phyloP scores from a whole-genome alignment of 2,329 filamentous ascomycete genomes.

The Xylaria digitata region DNA sequence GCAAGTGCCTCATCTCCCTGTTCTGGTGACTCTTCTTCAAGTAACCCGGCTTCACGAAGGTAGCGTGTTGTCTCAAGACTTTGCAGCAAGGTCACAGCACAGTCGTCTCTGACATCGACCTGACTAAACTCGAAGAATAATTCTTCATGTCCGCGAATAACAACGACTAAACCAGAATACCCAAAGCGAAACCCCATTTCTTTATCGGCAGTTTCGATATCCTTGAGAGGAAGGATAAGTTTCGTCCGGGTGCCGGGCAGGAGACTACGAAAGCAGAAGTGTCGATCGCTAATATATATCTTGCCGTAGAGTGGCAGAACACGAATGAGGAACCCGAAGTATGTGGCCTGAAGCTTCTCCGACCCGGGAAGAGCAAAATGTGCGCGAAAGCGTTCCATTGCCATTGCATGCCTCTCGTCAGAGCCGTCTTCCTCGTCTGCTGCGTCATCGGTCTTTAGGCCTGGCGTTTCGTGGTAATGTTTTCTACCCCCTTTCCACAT shows the following conservation, averaged over 20 bases:
- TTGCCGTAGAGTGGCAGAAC: slow-evolving; percentile 95
- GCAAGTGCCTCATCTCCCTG: slow-evolving; percentile 80
- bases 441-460: slow-evolving; percentile 65
- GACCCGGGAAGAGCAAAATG: slow-evolving; percentile 90
- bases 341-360: slow-evolving; percentile 87
- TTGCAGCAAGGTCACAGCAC: slow-evolving; percentile 81
- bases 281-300: slow-evolving; percentile 89
- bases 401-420: slow-evolving; percentile 72
- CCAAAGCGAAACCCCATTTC: slow-evolving; percentile 94
- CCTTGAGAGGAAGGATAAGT: slow-evolving; percentile 87
- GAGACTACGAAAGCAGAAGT: slow-evolving; percentile 92
- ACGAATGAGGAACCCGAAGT: slow-evolving; percentile 91
- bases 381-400: slow-evolving; percentile 84
- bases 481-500: slow-evolving; percentile 95
- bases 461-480: slow-evolving; percentile 79
- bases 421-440: slow-evolving; percentile 62
- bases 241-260: slow-evolving; percentile 91
- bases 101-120: slow-evolving; percentile 85
- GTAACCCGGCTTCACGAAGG: slow-evolving; percentile 74
- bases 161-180: slow-evolving; percentile 90
- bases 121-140: slow-evolving; percentile 93
- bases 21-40: slow-evolving; percentile 75
- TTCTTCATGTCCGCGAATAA: slow-evolving; percentile 93
- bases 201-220: slow-evolving; percentile 93
- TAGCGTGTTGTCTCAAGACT: slow-evolving; percentile 78